These are phyloP conservation scores for Phytophthora tentaculata DNA, from an alignment of 352 stramenopile species.

Conservation along the genomic window DNA sequence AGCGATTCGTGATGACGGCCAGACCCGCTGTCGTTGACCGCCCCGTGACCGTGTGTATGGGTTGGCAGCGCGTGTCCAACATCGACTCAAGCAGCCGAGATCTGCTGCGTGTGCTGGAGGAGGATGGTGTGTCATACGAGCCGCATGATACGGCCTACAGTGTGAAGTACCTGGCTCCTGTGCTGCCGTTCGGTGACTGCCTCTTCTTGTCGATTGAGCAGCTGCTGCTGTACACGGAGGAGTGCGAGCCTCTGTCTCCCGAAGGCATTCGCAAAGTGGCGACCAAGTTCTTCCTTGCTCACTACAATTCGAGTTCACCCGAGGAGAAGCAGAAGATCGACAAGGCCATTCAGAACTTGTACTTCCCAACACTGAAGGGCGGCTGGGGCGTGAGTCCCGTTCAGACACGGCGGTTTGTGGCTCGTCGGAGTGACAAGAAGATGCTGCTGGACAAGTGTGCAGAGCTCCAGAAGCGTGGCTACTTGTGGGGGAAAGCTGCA, in stretches of 20 bases:
- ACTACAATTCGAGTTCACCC: constrained; percentile 63
- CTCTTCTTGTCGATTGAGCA: constrained; percentile 91
- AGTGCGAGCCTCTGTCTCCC: constrained; percentile 76
- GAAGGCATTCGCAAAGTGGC: constrained; percentile 75
- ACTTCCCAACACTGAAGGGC: constrained; percentile 82
- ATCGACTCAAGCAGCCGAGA: constrained; percentile 80
- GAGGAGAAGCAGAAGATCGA: constrained; percentile 83
- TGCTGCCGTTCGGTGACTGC: constrained; percentile 85
- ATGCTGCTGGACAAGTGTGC: constrained; percentile 80
- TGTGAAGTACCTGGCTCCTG: constrained; percentile 87
- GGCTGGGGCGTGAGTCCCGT: constrained; percentile 87
- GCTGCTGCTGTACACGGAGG: constrained; percentile 84
- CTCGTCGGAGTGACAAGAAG: constrained; percentile 67
- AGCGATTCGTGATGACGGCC: constrained; percentile 62
- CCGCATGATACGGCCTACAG: constrained; percentile 89
- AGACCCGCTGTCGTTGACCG: constrained; percentile 72
- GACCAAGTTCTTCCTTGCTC: constrained; percentile 77
- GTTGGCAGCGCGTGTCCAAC: constrained; percentile 81
- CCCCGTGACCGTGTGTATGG: constrained; percentile 86
- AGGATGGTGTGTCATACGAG: constrained; percentile 86
- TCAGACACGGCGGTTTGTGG: constrained; percentile 83
- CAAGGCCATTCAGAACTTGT: constrained; percentile 86
- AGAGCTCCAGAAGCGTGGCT: constrained; percentile 79
- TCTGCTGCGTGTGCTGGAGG: constrained; percentile 76
- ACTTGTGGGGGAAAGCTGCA: constrained; percentile 77